Base-by-base conservation (phyloP, 2,329 filamentous ascomycete genomes). In the Neofusicoccum laricinum region DNA sequence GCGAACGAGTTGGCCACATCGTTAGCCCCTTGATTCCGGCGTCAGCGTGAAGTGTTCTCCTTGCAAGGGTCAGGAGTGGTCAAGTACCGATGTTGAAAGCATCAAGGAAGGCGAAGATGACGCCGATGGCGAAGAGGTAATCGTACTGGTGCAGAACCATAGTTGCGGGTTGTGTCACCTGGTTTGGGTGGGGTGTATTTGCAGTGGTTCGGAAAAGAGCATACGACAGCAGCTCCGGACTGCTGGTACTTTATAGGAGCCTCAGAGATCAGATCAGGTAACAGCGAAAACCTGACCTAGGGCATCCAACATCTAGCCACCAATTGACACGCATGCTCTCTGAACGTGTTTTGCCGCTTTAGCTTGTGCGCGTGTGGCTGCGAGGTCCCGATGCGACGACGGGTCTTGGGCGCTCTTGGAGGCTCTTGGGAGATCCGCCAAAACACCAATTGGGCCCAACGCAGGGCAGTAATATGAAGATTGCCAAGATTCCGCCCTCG, bases 21-120 rank as follows among this genome's bases (percentile, higher is more conserved):
- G 69, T 81, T 83, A 69, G 81, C 81, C 67, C 79, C 80, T 81
- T 34, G 2, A 14, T 30, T 14, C 14, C 12, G 1, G 7, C n/a
- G 43, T 67, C n/a, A 63, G 59, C 32, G 11, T 38, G 12, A 40
- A 41, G 53, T 45, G 40, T 19, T 58, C 40, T 43, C 41, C 12
- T 19, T 7, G 21, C 40, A 17, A 14, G 2, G 40, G 17, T 14
- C 19, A 32, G 6, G 1, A 19, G 4, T 14, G 15, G n/a, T 32
- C 6, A 14, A 30, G 25, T 66, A 80, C 85, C 86, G 68, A 87
- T 88, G 71, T 88, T 89, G 84, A 85, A 89, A 61, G 86, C 86
- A 73, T 89, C 87, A 45, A 89, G 83, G 71, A 86, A 85, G 66
- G 87, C 85, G 74, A 89, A 89, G 65, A 89, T 82, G 62, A 84